phyloP scores from a whole-genome alignment of 75 land plant genomes.

The Picea glauca region DNA sequence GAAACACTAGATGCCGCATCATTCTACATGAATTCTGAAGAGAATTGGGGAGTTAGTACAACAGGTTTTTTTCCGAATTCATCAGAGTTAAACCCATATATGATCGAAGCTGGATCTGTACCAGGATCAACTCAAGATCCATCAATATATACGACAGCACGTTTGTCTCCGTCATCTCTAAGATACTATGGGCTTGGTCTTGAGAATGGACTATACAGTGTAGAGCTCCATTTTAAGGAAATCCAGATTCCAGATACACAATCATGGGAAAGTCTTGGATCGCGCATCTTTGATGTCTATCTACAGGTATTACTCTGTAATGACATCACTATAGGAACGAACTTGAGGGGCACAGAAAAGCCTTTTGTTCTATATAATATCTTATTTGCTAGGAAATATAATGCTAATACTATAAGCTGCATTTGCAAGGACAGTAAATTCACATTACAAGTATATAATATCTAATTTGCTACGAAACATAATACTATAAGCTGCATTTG shows the following conservation, averaged over 20 bases:
- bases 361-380: background rate
- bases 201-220: constrained; percentile 42
- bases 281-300: constrained; percentile 51
- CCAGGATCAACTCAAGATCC: constrained; percentile 10
- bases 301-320: constrained; percentile 35
- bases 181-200: constrained; percentile 52
- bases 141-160: constrained; percentile 42
- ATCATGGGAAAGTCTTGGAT: constrained; percentile 43
- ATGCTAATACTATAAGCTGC: background rate
- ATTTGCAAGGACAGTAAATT: background rate
- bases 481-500: too few relatives aligned
- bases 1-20: constrained; percentile 40
- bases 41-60: constrained; percentile 63
- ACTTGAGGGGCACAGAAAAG: background rate
- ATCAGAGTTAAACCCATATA: constrained; percentile 5
- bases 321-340: too few relatives aligned
- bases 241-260: constrained; percentile 30
- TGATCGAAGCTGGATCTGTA: background rate
- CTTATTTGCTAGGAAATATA: background rate
- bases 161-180: constrained; percentile 42
- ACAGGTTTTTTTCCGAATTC: constrained; percentile 50
- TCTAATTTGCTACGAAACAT: too few relatives aligned
- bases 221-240: constrained; percentile 63
- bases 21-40: constrained; percentile 21
- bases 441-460: too few relatives aligned